Evolutionary conservation across 2,329 filamentous ascomycete species (phyloP).

Genomic region (Colletotrichum neosansevieriae): DNA sequence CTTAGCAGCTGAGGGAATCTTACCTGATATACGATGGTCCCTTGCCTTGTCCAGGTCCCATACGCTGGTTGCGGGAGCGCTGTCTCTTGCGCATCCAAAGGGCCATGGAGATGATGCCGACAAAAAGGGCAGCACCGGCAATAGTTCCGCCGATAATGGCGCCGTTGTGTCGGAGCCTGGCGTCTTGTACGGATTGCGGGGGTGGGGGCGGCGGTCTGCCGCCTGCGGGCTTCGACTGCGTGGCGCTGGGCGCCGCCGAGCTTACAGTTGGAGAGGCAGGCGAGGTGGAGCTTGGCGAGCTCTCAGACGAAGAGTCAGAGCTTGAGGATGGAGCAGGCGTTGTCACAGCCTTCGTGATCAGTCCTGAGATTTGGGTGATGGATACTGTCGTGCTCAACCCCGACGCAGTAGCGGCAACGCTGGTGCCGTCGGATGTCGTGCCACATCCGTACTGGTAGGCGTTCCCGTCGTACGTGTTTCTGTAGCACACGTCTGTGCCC

Average conservation of each 20-base stretch:
- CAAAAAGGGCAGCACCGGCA: constrained; percentile 61
- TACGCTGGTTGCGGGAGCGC: constrained; percentile 53
- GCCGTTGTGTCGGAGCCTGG: constrained; percentile 48
- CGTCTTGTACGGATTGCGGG: constrained; percentile 11
- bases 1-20: constrained; percentile 29
- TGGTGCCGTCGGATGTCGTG: constrained; percentile 60
- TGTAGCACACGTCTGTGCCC: constrained; percentile 65
- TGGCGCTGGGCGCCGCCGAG: constrained; percentile 36
- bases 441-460: constrained; percentile 70
- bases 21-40: constrained; percentile 58
- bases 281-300: constrained; percentile 5
- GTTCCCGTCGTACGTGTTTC: constrained; percentile 66
- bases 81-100: constrained; percentile 60
- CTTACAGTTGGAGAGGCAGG: constrained; percentile 23
- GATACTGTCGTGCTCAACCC: constrained; percentile 53
- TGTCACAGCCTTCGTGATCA: constrained; percentile 51
- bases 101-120: constrained; percentile 55
- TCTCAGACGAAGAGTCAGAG: constrained; percentile 37
- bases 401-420: constrained; percentile 60
- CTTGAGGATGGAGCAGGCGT: constrained; percentile 32
- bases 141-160: constrained; percentile 68
- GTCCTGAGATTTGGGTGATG: constrained; percentile 55
- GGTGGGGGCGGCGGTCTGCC: constrained; percentile 45
- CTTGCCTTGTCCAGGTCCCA: constrained; percentile 55
- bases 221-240: constrained; percentile 40